phyloP scores from a whole-genome alignment of 208 protist genomes.

The Leptomonas seymouri region DNA sequence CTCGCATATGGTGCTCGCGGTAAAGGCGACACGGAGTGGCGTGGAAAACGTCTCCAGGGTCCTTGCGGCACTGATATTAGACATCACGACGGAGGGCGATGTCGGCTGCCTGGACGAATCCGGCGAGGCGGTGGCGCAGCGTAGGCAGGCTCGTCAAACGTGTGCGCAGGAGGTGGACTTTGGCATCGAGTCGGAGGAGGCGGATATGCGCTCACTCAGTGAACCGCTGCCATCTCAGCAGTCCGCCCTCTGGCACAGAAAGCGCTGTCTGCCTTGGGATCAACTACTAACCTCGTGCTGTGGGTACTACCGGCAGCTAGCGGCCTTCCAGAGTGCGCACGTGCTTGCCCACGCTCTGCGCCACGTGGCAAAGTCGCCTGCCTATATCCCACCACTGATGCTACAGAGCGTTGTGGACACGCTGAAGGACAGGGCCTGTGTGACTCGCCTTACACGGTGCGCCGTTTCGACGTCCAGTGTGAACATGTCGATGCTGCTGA shows the following conservation, averaged over 20 bases:
- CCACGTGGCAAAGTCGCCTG: slow-evolving; percentile 18
- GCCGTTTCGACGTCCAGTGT: slow-evolving; percentile 21
- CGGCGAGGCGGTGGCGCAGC: slow-evolving; percentile 12
- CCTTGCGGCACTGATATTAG: slow-evolving; percentile 34
- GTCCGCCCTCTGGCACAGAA: slow-evolving; percentile 19
- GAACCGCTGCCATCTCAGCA: slow-evolving; percentile 34
- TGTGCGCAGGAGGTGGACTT: slow-evolving; percentile 78
- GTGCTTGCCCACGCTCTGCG: slow-evolving; percentile 17
- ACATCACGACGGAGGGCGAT: slow-evolving; percentile 49
- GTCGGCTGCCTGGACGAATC: slow-evolving; percentile 46
- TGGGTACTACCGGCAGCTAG: slow-evolving; percentile 25
- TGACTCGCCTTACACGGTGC: slow-evolving; percentile 25
- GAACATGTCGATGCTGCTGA: slow-evolving; percentile 12
- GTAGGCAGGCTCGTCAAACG: slow-evolving; percentile 19
- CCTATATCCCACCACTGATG: slow-evolving; percentile 7
- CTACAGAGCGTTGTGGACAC: slow-evolving; percentile 18
- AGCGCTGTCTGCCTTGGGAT: slow-evolving; percentile 18
- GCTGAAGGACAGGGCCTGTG: slow-evolving; percentile 18
- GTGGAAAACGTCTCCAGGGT: slow-evolving; percentile 48
- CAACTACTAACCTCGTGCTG: slow-evolving; percentile 23
- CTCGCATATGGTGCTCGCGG: slow-evolving; percentile 40
- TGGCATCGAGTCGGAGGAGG: slow-evolving; percentile 50
- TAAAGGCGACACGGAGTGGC: slow-evolving; percentile 29
- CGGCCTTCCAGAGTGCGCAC: slow-evolving; percentile 23
- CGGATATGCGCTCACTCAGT: slow-evolving; percentile 33